Base-by-base conservation (phyloP, 345 rosid genomes). In the Crucihimalaya himalaica region DNA sequence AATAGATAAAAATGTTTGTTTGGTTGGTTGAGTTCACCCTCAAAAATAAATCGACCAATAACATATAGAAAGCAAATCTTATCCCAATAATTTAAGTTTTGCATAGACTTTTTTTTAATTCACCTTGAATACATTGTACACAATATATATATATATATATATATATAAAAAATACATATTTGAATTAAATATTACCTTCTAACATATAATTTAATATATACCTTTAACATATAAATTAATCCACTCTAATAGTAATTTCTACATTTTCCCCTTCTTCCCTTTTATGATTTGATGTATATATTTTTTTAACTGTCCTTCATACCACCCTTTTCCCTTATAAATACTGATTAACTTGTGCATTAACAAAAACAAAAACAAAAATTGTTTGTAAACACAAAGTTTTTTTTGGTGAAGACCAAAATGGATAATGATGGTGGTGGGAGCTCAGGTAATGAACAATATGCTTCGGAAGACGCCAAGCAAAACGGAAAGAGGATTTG, bases 401-500 rank as follows among this genome's bases (percentile, higher is more conserved):
- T 68, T 21, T 4, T 11, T 20, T 62, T 42, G 3, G 64, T 23
- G 50, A 64, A 45, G 54, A 39, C 35, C 11, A 65, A 58, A 62
- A 71, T 71, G 81, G 57, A 45, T 52, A 40, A 5, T 18, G 58
- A 54, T 54, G 68, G 46, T 61, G 65, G 59, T 40, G 84, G 79
- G 45, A 63, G 68, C 71, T 76, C 81, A 20, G 69, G 81, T 56
- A 84, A 82, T 56, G 89, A 83, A 23, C 83, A 81, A 32, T 73
- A 62, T 15, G 8, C 65, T 62, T 66, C 70, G 0, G 32, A 51
- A 47, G 37, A 75, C 28, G 5, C 32, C 53, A 75, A 16, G 46
- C 80, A 40, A 20, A 81, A 79, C 40, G 83, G 68, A 65, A 29
- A 46, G 27, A 62, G 3, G 29, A 23, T n/a, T 1, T 77, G 50